phyloP scores from a whole-genome alignment of 1,284 basidiomycete genomes.

The Heterobasidion occidentale region DNA sequence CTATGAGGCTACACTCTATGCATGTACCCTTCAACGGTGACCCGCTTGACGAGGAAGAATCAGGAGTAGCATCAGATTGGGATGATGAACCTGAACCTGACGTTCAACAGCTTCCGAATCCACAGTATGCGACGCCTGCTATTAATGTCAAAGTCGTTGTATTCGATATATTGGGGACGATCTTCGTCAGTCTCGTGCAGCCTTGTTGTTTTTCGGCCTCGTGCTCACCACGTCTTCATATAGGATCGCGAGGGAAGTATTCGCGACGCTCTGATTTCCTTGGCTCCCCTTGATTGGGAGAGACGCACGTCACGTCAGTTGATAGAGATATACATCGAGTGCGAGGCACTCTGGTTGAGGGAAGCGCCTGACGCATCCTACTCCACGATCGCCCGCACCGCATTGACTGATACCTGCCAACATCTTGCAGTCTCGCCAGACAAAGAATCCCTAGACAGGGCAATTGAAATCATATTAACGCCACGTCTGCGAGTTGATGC shows the following conservation, averaged over 20 bases:
- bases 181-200: not conserved
- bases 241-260: not conserved
- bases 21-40: not conserved
- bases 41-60: not conserved
- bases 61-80: not conserved
- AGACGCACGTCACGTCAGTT: not conserved
- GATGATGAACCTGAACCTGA: not conserved
- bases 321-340: not conserved
- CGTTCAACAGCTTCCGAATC: not conserved
- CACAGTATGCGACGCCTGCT: not conserved
- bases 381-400: not conserved
- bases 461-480: not conserved
- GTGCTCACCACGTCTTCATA: not conserved
- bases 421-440: not conserved
- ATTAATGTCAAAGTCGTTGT: not conserved
- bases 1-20: not conserved
- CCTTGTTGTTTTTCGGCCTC: not conserved
- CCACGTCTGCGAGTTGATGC: not conserved
- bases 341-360: not conserved
- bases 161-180: not conserved
- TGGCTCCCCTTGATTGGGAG: not conserved
- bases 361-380: not conserved
- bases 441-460: not conserved
- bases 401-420: not conserved
- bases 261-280: not conserved